Conservation (phyloP, 371 early-diverging fungal genomes). For the Mortierella sp. region DNA sequence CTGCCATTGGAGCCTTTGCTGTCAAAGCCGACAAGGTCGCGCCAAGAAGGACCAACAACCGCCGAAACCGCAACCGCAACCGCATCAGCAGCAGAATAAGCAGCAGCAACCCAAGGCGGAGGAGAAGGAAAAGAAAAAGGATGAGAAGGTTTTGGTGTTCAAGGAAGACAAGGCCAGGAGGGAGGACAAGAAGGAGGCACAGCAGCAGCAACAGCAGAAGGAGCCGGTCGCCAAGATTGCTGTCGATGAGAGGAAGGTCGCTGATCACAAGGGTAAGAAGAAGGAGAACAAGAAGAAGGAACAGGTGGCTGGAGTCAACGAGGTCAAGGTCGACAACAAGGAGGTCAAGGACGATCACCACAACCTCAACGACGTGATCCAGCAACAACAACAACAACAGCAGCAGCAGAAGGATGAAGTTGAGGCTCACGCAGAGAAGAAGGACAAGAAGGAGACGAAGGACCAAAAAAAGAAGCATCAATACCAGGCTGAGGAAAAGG, state of each 20-base stretch:
- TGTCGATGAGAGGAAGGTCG: neutral
- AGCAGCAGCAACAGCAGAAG: neutral
- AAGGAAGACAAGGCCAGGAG: neutral
- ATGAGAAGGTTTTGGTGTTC: neutral
- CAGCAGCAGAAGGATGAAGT: neutral
- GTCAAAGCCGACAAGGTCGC: neutral
- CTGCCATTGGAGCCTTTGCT: neutral
- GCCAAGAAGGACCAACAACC: neutral
- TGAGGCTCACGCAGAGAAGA: neutral
- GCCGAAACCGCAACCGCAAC: neutral
- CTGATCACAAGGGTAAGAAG: neutral
- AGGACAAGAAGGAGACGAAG: neutral
- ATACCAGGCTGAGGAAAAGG: neutral
- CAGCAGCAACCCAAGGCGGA: neutral
- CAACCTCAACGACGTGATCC: no score
- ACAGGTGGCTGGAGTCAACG: neutral
- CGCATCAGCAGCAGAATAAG: neutral
- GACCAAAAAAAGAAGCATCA: neutral
- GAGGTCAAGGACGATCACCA: neutral
- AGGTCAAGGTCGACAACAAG: slow-evolving; percentile 3
- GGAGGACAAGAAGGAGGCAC: neutral
- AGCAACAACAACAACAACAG: neutral
- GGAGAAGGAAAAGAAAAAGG: neutral
- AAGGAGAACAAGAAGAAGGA: neutral
- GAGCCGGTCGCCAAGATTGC: neutral